Conservation (phyloP, 31 red algal species). For the Porphyra umbilicalis region DNA sequence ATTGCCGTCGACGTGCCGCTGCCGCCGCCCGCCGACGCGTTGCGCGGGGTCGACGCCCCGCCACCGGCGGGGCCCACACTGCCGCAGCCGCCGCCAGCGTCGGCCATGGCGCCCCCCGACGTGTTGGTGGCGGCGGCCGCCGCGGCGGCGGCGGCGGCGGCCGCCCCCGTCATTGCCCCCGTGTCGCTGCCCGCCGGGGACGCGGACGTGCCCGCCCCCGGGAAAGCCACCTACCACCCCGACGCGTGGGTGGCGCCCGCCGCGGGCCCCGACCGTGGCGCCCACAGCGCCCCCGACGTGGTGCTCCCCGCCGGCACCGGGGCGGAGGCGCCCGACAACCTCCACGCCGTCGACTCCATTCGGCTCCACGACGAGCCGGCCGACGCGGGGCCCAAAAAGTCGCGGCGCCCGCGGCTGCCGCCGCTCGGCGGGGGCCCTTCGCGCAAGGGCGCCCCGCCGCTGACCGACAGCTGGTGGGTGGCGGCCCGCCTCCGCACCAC, state of each 20-base stretch:
- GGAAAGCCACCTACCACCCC: no score
- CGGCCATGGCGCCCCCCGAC: neutral
- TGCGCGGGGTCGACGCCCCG: neutral
- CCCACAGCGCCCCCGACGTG: neutral
- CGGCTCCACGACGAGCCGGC: neutral
- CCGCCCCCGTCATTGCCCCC: no score
- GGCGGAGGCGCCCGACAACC: neutral
- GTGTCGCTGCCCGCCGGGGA: neutral
- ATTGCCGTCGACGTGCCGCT: neutral
- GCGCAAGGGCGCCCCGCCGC: neutral
- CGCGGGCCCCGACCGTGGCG: neutral
- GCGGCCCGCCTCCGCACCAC: neutral
- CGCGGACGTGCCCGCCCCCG: neutral
- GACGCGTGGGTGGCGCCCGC: neutral
- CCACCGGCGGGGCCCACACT: neutral
- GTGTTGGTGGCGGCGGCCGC: neutral
- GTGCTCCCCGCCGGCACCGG: neutral
- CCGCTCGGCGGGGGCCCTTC: neutral
- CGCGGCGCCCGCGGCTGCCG: neutral
- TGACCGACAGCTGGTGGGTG: conserved; percentile 3
- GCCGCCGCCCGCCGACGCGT: neutral
- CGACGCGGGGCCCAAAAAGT: neutral
- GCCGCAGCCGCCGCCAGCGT: neutral
- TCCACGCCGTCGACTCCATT: neutral
- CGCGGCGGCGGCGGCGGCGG: neutral